phyloP scores from a whole-genome alignment of 1,139 yeast species.

The Blastobotrys apis region DNA sequence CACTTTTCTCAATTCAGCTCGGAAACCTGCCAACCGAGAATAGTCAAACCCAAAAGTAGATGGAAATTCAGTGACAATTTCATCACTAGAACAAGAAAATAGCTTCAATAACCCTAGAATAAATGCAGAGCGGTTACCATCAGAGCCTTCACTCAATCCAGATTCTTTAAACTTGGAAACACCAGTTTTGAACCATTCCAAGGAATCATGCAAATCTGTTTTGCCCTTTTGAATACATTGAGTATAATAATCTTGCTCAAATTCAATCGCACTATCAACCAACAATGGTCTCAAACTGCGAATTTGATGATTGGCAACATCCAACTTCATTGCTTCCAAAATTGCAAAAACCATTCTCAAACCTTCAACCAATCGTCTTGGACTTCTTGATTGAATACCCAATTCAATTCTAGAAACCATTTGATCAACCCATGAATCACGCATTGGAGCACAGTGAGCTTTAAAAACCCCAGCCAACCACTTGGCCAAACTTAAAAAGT shows the following conservation, averaged over 20 bases:
- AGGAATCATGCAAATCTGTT: slow-evolving; percentile 60
- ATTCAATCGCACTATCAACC: slow-evolving; percentile 85
- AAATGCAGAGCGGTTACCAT: slow-evolving; percentile 30
- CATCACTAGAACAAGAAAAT: slow-evolving; percentile 63
- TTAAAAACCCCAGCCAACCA: slow-evolving; percentile 72
- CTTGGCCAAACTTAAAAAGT: slow-evolving; percentile 61
- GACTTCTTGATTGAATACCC: slow-evolving; percentile 54
- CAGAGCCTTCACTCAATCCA: slow-evolving; percentile 13
- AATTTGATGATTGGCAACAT: slow-evolving; percentile 92
- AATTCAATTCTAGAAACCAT: slow-evolving; percentile 67
- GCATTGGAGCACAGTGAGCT: slow-evolving; percentile 91
- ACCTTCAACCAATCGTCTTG: slow-evolving; percentile 65
- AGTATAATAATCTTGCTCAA: slow-evolving; percentile 81
- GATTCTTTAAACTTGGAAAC: slow-evolving; percentile 2
- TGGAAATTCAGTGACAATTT: slow-evolving; percentile 74
- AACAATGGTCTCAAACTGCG: slow-evolving; percentile 78
- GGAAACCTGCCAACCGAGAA: slow-evolving; percentile 65
- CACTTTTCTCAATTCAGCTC: slow-evolving; percentile 83
- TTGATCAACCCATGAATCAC: slow-evolving; percentile 84
- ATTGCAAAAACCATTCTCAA: slow-evolving; percentile 75
- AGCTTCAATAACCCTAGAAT: slow-evolving; percentile 54
- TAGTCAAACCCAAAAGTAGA: slow-evolving; percentile 85
- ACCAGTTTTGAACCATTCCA: slow-evolving; percentile 58
- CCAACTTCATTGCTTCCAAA: slow-evolving; percentile 92
- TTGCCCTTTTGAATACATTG: slow-evolving; percentile 66